Base-by-base conservation (phyloP, 305 asterid species). In the Fraxinus xanthoxyloides region DNA sequence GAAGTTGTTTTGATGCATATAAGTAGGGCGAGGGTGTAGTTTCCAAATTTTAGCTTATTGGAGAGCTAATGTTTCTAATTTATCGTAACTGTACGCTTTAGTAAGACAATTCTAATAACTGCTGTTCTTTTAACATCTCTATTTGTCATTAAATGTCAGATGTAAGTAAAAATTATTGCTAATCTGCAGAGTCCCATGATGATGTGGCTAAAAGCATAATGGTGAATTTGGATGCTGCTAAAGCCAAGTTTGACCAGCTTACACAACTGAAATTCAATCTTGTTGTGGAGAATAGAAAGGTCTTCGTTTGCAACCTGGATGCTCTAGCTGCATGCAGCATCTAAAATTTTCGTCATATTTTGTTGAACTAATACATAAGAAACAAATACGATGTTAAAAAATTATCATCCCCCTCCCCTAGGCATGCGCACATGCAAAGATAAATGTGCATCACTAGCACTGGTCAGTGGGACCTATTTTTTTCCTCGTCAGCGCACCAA, bases 241-340 rank as follows among this genome's bases (percentile, higher is more conserved):
- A 81, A 74, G 75, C 84, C 78, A 91, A 90, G 82, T 81, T 89
- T 79, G 89, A 87, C 85, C 82, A 85, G 84, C 85, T 89, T 82
- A 85, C 84, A 85, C 90, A 89, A 79, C 88, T 75, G 69, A 90
- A 85, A 83, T 84, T 89, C 65, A 83, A 86, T 85, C 84, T 90
- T 85, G 84, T 84, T 70, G 43, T 81, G 86, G 89, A 89, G 85
- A 88, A 89, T 78, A 32, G 77, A 70, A 82, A 91, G 97, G 97
- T 92, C 63, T 72, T 84, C 83, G 21, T 82, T 80, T 84, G 72
- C 84, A 81, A 79, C 75, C 77, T 61, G 81, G 76, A 70, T 78
- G 65, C 59, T 76, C 31, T 54, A 75, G 38, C 65, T 78, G 76
- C 80, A 77, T 75, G 69, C 15, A 24, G 26, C 30, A 32, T 9